Base-by-base conservation (phyloP, 106 monocot genomes). In the Chionographis japonica region DNA sequence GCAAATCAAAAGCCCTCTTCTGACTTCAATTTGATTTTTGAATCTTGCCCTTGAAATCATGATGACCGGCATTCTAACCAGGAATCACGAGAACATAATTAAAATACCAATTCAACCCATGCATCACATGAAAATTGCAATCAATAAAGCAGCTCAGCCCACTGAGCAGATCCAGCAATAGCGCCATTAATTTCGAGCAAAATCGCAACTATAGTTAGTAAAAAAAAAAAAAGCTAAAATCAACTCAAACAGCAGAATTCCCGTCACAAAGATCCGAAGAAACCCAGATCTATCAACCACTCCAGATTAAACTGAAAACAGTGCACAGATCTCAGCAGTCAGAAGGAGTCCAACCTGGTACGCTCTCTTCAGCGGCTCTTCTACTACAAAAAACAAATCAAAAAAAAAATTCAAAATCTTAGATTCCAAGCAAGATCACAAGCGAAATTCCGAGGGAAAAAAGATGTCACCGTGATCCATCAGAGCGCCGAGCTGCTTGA, bases 331-430 rank as follows among this genome's bases (percentile, higher is more conserved):
- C 72, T 72, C 5, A 17, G 38, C 17, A 69, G 3, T 42, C 53
- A 50, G 12, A 62, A 51, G 20, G 72, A 62, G 56, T 54, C 79
- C 37, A 65, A 87, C 86, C 86, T 83, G 50, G 54, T 82, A 87
- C 27, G 83, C 71, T 19, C 35, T 54, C 79, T 61, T 69, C 69
- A 70, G 62, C 64, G 68, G 56, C 69, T 80, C 82, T 10, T 82
- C 72, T 68, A 77, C 86, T 79, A 79, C 76, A 68, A 62, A 57
- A 46, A 20, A 65, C 49, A 51, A 52, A 66, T 8, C 13, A 37
- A 37, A 66, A 62, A 41, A 15, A 35, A 38, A 49, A 19, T 8
- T 15, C 50, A 20, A 18, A 17, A 4, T 4, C 36, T 12, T 3
- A 52, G 12, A 52, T 5, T 39, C 51, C 10, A 14, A 55, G 17